Evolutionary conservation across 192 early-diverging fungal genomes (phyloP), one percentile per base, ranked within the genome.

Genomic region (Diversispora eburnea): DNA sequence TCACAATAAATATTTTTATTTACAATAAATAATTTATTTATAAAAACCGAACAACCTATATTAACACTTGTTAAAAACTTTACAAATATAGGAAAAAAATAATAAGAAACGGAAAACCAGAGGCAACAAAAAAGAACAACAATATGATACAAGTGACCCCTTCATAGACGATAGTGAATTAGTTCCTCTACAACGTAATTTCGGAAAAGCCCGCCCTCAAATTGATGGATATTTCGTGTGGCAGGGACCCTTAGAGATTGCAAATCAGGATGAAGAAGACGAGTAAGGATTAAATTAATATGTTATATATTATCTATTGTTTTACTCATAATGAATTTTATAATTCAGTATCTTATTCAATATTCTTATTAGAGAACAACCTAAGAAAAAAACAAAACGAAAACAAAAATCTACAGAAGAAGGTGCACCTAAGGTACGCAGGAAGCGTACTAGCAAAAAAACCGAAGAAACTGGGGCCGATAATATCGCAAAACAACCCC

Each of bases 101-200:
- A 45, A 63, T 45, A 63, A 63, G 45, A 45, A 63, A 42, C 6
- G 45, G 42, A 63, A 42, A 59, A 22, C 25, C 25, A 59, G 42
- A 63, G 39, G 41, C n/a, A 63, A n/a, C 17, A 63, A 63, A 43
- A 63, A 63, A n/a, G 61, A 63, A 43, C 61, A 87, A 61, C 75
- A 80, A 3, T 87, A 87, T 45, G 86, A 87, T 54, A 64, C 81
- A 60, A 80, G 78, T 20, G 86, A 87, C 79, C 84, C 84, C 4
- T 87, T 87, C 63, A 87, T 87, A 67, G 86, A 87, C 74, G 86
- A 87, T 59, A 87, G 86, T 60, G 86, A 85, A n/a, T 77, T 84
- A 73, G 71, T 82, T 57, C 71, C 83, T 41, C 72, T 77, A 46
- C 74, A 80, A 54, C 77, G 76, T 8, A 67, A 77, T 6, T 77